A percentile compares a stretch with the other conserved stretches of the same genome.
Conservation (phyloP, 768 basidiomycete species). For the Xanthoconium stramineum region DNA sequence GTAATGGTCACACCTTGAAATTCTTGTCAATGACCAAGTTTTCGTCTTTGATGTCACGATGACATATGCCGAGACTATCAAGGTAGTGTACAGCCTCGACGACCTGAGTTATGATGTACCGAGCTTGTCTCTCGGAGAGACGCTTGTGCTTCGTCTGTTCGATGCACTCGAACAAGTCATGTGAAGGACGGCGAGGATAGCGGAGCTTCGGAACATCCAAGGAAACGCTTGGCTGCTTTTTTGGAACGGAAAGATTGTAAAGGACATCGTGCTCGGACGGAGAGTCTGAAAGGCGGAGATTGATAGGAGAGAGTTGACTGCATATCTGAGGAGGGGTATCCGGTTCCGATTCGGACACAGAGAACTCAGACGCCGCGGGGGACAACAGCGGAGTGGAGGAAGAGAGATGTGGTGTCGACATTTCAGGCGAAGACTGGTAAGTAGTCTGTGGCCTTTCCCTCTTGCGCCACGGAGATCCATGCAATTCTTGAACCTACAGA, state of each 20-base stretch:
- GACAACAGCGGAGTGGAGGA: slow-evolving; percentile 54
- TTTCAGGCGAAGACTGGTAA: slow-evolving; percentile 25
- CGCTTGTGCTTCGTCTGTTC: slow-evolving; percentile 81
- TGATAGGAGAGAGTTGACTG: slow-evolving; percentile 21
- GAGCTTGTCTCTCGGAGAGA: slow-evolving; percentile 73
- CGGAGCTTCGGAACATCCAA: slow-evolving; percentile 34
- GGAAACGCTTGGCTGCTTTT: slow-evolving; percentile 8
- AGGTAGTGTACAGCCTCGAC: slow-evolving; percentile 83
- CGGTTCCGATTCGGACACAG: slow-evolving; percentile 41
- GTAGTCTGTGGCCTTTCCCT: slow-evolving; percentile 32
- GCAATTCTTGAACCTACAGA: slow-evolving; percentile 81
- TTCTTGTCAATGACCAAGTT: slow-evolving; percentile 80
- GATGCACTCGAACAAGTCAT: slow-evolving; percentile 95
- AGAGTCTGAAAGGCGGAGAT: slow-evolving; percentile 15
- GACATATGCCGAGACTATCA: slow-evolving; percentile 78
- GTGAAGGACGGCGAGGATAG: slow-evolving; percentile 70
- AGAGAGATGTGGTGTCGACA: slow-evolving; percentile 21
- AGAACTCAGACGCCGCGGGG: slow-evolving; percentile 50
- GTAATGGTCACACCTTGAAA: slow-evolving; percentile 49
- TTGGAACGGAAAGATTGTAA: slow-evolving; percentile 4
- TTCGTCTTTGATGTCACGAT: slow-evolving; percentile 97
- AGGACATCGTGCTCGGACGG: slow-evolving; percentile 8
- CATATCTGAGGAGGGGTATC: slow-evolving; percentile 40
- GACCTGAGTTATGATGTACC: slow-evolving; percentile 83
- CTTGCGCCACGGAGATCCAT: slow-evolving; percentile 85